phyloP scores from a whole-genome alignment of 148 eudicot genomes.

The Diospyros lotus region DNA sequence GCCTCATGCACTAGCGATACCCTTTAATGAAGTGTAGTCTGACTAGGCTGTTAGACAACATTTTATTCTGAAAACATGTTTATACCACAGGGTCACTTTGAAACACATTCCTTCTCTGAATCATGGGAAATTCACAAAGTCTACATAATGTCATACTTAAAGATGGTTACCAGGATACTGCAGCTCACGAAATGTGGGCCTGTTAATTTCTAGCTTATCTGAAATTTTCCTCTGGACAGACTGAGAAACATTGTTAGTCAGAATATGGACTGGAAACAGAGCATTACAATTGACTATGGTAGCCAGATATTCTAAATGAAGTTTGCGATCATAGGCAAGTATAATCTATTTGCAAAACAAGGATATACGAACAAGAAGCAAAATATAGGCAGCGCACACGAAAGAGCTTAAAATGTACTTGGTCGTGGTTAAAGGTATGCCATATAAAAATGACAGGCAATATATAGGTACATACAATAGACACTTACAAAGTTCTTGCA shows the following conservation, averaged over 20 bases:
- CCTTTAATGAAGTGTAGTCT: too few relatives aligned
- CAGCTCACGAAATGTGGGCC: not conserved
- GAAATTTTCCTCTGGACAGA: not conserved
- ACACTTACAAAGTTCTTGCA: slow-evolving; percentile 72
- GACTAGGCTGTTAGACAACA: too few relatives aligned
- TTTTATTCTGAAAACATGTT: too few relatives aligned
- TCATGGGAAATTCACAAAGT: too few relatives aligned
- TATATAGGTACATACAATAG: not conserved
- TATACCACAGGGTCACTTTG: too few relatives aligned
- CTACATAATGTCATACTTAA: too few relatives aligned
- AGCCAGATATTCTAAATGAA: not conserved
- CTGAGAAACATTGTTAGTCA: not conserved
- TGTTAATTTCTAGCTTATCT: not conserved
- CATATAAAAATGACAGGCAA: not conserved
- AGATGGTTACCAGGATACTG: not conserved
- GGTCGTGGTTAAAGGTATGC: too few relatives aligned
- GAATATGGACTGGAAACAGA: not conserved
- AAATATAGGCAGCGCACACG: not conserved
- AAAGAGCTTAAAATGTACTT: not conserved
- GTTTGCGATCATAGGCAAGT: not conserved
- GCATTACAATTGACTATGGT: not conserved
- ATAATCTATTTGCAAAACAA: not conserved
- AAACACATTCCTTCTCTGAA: too few relatives aligned
- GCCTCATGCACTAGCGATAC: too few relatives aligned
- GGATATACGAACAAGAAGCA: not conserved